A percentile compares a stretch with the other conserved stretches of the same genome.
These are phyloP conservation scores for Solanum lignicaule DNA, from an alignment of 257 asterid species.

Conservation along the genomic window DNA sequence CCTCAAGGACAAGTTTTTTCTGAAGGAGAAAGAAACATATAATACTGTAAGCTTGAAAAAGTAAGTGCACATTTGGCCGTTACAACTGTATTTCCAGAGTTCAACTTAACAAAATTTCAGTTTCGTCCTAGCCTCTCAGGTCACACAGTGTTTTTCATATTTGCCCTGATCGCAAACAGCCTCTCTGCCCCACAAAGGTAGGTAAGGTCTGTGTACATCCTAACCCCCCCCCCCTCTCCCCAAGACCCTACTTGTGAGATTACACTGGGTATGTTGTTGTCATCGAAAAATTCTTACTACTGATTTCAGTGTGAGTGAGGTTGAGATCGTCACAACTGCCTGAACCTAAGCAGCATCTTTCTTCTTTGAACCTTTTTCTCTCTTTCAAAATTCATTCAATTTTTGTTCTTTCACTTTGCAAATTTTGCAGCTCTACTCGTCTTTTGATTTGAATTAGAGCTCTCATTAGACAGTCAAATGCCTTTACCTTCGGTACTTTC, in stretches of 20 bases:
- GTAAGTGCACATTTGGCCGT: not conserved
- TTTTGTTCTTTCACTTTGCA: not conserved
- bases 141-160: not conserved
- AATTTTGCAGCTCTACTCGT: not conserved
- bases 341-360: not conserved
- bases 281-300: not conserved
- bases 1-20: not conserved
- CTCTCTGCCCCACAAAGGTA: not conserved
- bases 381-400: not conserved
- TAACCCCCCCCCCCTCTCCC: not conserved
- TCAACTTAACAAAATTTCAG: not conserved
- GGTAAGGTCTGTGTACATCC: not conserved
- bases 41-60: not conserved
- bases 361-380: not conserved
- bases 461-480: not conserved
- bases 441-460: not conserved
- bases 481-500: not conserved
- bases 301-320: not conserved
- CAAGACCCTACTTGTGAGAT: not conserved
- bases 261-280: not conserved
- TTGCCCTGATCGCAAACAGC: not conserved
- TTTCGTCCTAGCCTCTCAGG: not conserved
- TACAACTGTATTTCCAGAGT: not conserved
- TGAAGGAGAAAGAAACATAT: not conserved
- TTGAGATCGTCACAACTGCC: not conserved